phyloP scores from a whole-genome alignment of 306 rosid genomes.

The Quillaja saponaria region DNA sequence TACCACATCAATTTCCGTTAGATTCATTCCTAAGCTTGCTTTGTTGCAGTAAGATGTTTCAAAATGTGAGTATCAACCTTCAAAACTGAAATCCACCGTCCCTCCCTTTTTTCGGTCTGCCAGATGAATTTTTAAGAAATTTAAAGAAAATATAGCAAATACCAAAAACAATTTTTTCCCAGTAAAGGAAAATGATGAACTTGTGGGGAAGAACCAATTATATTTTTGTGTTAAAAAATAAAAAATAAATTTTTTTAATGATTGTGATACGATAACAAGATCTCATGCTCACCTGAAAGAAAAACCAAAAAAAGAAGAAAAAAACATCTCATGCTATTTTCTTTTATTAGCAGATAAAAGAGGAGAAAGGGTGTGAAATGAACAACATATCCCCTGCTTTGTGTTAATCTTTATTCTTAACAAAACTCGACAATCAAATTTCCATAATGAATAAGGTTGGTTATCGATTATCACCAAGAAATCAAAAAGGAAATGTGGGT shows the following conservation, averaged over 20 bases:
- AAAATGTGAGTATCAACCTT: background rate
- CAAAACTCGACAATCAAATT: background rate
- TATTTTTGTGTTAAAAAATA: no score
- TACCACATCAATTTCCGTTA: background rate
- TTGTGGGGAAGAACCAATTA: background rate
- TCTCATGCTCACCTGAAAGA: no score
- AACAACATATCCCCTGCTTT: background rate
- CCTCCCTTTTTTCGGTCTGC: background rate
- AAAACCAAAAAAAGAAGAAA: background rate
- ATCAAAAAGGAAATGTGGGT: background rate
- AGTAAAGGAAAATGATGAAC: background rate
- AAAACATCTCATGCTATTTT: background rate
- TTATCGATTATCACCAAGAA: no score
- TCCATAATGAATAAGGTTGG: background rate
- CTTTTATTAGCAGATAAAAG: background rate
- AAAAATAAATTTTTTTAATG: no score
- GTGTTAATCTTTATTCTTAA: slow-evolving; percentile 7
- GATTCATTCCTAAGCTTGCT: no score
- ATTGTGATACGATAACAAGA: no score
- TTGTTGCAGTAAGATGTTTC: no score
- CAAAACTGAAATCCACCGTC: slow-evolving; percentile 1
- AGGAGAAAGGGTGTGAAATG: background rate
- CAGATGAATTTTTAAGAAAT: background rate
- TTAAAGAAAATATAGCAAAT: background rate
- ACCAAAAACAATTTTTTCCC: background rate